These are phyloP conservation scores for Rhazya stricta DNA, from an alignment of 257 asterid species.

Conservation along the genomic window DNA sequence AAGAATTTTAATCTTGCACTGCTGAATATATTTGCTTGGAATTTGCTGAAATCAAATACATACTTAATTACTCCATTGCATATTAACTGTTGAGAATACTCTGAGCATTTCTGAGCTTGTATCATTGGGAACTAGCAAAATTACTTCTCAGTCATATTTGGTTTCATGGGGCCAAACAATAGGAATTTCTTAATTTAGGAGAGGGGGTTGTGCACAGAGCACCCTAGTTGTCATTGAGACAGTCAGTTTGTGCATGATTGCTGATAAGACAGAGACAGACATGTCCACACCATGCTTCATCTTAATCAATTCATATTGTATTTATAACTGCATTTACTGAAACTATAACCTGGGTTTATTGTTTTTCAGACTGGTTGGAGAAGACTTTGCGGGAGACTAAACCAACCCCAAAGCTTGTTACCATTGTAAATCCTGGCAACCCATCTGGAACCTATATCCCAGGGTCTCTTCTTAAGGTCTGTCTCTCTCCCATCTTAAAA, in stretches of 20 bases:
- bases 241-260: too few species aligned
- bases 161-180: background rate
- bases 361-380: slow-evolving; percentile 79
- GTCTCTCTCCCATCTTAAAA: slow-evolving; percentile 10
- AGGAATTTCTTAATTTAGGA: too few species aligned
- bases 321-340: background rate
- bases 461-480: slow-evolving; percentile 82
- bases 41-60: background rate
- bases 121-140: background rate
- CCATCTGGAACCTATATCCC: slow-evolving; percentile 99
- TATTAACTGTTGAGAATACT: background rate
- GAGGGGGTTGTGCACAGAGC: too few species aligned
- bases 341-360: background rate
- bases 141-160: background rate
- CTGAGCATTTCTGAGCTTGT: background rate
- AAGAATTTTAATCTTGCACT: too few species aligned
- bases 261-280: background rate
- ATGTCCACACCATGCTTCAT: too few species aligned
- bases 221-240: too few species aligned
- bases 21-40: too few species aligned
- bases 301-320: too few species aligned
- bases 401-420: slow-evolving; percentile 94
- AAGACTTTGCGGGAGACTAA: slow-evolving; percentile 51
- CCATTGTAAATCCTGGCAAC: slow-evolving; percentile 95
- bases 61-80: background rate